Evolutionary conservation across 2,329 filamentous ascomycete genomes (phyloP), one percentile per base, ranked within the genome.

Genomic region (Beauveria scarabaeidicola): DNA sequence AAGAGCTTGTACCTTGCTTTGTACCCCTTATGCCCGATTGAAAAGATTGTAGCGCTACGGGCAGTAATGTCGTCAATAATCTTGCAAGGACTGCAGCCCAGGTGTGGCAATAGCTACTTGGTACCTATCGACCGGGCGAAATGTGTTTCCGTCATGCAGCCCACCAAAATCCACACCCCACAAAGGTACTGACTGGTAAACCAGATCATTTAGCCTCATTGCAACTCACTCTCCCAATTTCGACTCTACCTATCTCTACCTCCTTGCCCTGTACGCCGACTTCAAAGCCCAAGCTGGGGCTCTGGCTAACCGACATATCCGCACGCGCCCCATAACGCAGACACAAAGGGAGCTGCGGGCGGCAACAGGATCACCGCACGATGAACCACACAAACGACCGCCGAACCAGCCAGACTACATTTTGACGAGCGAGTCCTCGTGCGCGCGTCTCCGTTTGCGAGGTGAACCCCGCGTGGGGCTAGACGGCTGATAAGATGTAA

Each of bases 141-240:
- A 52, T 43, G 25, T 58, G 47, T 47, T 44, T 51, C 55, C 55
- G 55, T 58, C 47, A 51, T 52, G 23, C 38, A 52, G 38, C 46
- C 55, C 55, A 58, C 55, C 38, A 58, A 44, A 58, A 44, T 23
- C 38, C 55, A 27, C 40, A 50, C 55, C 55, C 55, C 55, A 58
- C 46, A 58, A 25, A 21, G 23, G 19, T 38, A 40, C 55, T 44
- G 21, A 40, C 55, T 19, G 10, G 32, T 10, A 56, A 23, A 36
- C 44, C 11, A 36, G 47, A 41, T 52, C 55, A 52, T 56, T 19
- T 40, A 36, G 47, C 46, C 54, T 50, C 44, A 21, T 25, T 25
- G 17, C 44, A 48, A 40, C 29, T 21, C 40, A 40, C 11, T 38
- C 7, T 27, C 41, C 15, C 29, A 19, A 32, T 47, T 36, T 38